Base-by-base conservation (phyloP, 1,139 yeast genomes). In the Dujonia santamariae region DNA sequence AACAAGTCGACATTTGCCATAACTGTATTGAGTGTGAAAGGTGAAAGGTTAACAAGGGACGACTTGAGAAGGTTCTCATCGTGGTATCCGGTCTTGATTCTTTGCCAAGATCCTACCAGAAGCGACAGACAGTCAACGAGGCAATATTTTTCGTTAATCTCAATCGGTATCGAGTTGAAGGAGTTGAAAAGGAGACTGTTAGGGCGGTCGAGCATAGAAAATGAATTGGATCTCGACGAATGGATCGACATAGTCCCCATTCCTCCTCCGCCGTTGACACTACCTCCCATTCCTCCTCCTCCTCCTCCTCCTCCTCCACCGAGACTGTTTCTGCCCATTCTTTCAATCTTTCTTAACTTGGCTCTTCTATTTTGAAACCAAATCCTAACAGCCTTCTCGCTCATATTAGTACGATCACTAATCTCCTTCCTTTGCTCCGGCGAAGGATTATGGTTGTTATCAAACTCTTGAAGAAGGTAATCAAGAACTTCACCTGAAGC, bases 351-450 rank as follows among this genome's bases (percentile, higher is more conserved):
- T 51, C 90, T 72, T 33, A 78, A 71, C 53, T 87, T 87, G 14
- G 96, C 96, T 41, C 97, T 63, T 47, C 94, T 68, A 54, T 90
- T 90, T 56, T 90, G 97, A 53, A 90, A 90, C 97, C 97, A 90
- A 32, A 90, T 88, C 38, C 96, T 73, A 3, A 90, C 96, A 4
- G 95, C 88, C 45, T 95, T 75, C 50, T 88, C 96, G 7, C 92
- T 79, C 92, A 90, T 85, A 31, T 85, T 85, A 2, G 95, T 86
- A 41, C 71, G 72, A 6, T 72, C 76, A 31, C 95, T 81, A 31
- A 90, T 82, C 29, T 72, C 78, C 50, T 79, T 83, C 28, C 97
- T 63, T 33, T 77, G 74, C 28, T 78, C 76, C 1, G 85, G 77
- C 30, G 73, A 64, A 1, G 92, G 92, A 47, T 80, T 83, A 20